Base-by-base conservation (phyloP, 345 rosid species). In the Citrus maxima region DNA sequence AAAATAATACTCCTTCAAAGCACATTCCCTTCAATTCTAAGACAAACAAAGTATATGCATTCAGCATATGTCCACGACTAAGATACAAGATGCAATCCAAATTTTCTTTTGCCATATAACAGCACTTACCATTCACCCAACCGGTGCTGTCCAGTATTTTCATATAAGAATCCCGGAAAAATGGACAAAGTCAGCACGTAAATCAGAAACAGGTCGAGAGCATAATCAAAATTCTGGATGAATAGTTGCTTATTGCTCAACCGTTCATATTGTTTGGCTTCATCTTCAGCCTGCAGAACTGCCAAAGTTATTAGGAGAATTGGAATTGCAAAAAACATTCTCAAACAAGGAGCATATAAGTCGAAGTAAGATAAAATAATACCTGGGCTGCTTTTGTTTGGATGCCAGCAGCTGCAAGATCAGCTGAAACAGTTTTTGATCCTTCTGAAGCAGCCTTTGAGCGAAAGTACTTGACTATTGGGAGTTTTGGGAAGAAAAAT, bases 371-470 rank as follows among this genome's bases (percentile, higher is more conserved):
- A 30, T 46, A 7, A 28, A 30, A 51, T 54, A 80, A 51, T 51
- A 32, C 79, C 67, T 70, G 80, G 61, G 59, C 77, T 59, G 79
- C 70, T 60, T 80, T 81, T 54, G 79, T 82, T 66, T 88, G 87
- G 82, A 96, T 89, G 58, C 98, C 97, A 72, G 91, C 97, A 37
- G 98, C 97, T 34, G 87, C 97, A 80, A 96, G 95, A 80, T 92
- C 98, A 73, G 94, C 93, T 72, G 76, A 51, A 67, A 96, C 97
- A 60, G 94, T 96, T 80, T 84, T 91, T 4, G 98, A 90, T 82
- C 99, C 99, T 90, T 96, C 98, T 2, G 78, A 86, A 22, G 97
- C 91, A 1, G 98, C 98, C 86, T 93, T 96, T 0, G 90, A n/a
- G 32, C 95, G 89, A 79, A 89, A 96, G 83, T 96, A 89, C 79